These are phyloP conservation scores for Coemansia sp. DNA, from an alignment of 192 early-diverging fungal genomes.

Conservation along the genomic window DNA sequence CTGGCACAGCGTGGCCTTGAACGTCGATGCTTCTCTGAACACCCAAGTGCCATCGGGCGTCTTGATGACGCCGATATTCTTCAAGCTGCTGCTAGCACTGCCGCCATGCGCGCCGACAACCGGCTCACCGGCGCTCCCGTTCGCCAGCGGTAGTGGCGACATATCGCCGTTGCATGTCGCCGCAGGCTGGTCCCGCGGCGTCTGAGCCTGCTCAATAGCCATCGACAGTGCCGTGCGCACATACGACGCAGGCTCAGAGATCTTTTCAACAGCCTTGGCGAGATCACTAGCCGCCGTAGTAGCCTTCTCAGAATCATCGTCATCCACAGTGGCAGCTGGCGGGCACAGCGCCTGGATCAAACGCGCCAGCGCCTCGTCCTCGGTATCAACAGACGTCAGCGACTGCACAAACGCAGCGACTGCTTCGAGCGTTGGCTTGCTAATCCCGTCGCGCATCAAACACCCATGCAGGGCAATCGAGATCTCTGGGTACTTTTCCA, in stretches of 20 bases:
- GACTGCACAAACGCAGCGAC: conserved; percentile 14
- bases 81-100: conserved; percentile 13
- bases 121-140: neutral
- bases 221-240: conserved; percentile 49
- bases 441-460: conserved; percentile 36
- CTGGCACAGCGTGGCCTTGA: conserved; percentile 40
- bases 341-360: conserved; percentile 14
- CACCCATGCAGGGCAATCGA: conserved; percentile 40
- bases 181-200: neutral
- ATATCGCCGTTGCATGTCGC: conserved; percentile 7
- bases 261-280: conserved; percentile 28
- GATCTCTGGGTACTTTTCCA: conserved; percentile 22
- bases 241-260: conserved; percentile 35
- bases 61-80: conserved; percentile 46
- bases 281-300: neutral
- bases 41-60: conserved; percentile 36
- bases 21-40: conserved; percentile 41
- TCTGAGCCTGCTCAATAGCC: conserved; percentile 17
- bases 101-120: neutral
- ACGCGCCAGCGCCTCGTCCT: conserved; percentile 14
- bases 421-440: conserved; percentile 16
- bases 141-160: neutral
- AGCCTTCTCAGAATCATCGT: neutral
- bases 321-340: neutral
- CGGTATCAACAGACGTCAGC: neutral